Evolutionary conservation across 2,329 filamentous ascomycete species (phyloP).

Genomic region (Penicillium griseofulvum): DNA sequence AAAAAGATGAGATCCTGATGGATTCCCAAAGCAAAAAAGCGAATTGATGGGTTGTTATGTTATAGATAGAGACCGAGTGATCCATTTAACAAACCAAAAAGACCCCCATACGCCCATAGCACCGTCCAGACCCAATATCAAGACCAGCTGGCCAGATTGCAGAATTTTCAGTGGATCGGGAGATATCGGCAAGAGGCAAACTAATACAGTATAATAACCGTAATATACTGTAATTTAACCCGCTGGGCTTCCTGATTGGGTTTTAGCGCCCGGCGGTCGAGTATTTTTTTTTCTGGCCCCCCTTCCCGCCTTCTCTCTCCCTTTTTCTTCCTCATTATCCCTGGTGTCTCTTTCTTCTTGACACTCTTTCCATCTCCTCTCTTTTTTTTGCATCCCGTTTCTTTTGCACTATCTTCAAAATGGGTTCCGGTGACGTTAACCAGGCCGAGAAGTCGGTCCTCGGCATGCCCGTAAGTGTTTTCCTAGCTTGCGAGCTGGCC

Average conservation of each 20-base stretch:
- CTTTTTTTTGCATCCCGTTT: conserved; percentile 39
- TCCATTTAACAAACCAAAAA: not conserved
- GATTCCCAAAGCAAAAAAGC: not conserved
- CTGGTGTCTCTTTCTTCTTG: conserved; percentile 34
- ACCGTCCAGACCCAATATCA: not conserved
- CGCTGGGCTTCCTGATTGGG: conserved; percentile 24
- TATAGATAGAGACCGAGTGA: not conserved
- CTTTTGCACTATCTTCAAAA: conserved; percentile 45
- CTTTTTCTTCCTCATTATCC: conserved; percentile 40
- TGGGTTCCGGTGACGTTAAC: conserved; percentile 48
- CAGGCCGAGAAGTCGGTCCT: conserved; percentile 55
- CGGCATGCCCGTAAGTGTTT: conserved; percentile 50
- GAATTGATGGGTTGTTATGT: not conserved
- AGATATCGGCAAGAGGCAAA: conserved; percentile 35
- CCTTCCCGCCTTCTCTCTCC: conserved; percentile 40
- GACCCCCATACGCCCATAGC: not conserved
- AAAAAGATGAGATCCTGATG: not conserved
- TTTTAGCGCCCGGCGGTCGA: conserved; percentile 33
- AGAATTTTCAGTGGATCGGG: conserved; percentile 31
- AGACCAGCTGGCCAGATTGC: conserved; percentile 11
- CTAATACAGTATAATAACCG: conserved; percentile 13
- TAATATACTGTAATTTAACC: conserved; percentile 11
- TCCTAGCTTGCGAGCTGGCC: not conserved
- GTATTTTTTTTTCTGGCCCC: conserved; percentile 38
- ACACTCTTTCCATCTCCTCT: conserved; percentile 38